Evolutionary conservation across 495 filamentous ascomycete genomes (phyloP), one percentile per base, ranked within the genome.

Genomic region (Penicillium goetzii): DNA sequence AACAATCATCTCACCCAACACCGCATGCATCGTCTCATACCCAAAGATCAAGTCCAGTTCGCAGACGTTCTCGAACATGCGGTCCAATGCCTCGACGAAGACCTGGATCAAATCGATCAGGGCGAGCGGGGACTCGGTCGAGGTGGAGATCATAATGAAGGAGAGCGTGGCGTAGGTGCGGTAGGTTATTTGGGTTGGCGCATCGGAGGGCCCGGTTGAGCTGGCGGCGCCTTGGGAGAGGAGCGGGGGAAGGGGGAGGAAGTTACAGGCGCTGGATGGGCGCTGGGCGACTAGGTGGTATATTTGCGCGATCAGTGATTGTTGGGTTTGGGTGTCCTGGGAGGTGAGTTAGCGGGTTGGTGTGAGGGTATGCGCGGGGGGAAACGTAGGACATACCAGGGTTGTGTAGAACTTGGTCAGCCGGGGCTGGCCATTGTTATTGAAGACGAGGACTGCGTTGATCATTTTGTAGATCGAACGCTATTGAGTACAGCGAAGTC

Each of bases 341-440:
- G 9, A 32, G 2, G 8, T 26, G 32, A 28, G 10, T 62, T 28
- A 58, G 61, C 67, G 63, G 52, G 62, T 34, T n/a, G 56, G 58
- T 51, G 38, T 50, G 30, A 21, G 11, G 41, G 50, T 12, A 23
- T 47, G 15, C 14, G 47, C 7, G 32, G 56, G 15, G 38, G 34
- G n/a, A 32, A 28, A 12, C 2, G 47, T 34, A 40, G 49, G 50
- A 74, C 83, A 52, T 76, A 97, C 95, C 55, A 99, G 89, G 72
- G 98, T 94, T 14, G 95, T 97, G 76, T 99, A 99, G 83, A 99
- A 99, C 71, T 97, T 98, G 62, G 94, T 98, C 61, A 99, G 85
- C 34, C 95, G 90, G 17, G 95, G 94, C 72, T 98, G 93, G 63
- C 95, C 95, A 61, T 91, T 90, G 76, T 97, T 97, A 75, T 99